Evolutionary conservation across 306 rosid species (phyloP), one percentile per base, ranked within the genome.

Genomic region (Cotoneaster glaucophyllus): DNA sequence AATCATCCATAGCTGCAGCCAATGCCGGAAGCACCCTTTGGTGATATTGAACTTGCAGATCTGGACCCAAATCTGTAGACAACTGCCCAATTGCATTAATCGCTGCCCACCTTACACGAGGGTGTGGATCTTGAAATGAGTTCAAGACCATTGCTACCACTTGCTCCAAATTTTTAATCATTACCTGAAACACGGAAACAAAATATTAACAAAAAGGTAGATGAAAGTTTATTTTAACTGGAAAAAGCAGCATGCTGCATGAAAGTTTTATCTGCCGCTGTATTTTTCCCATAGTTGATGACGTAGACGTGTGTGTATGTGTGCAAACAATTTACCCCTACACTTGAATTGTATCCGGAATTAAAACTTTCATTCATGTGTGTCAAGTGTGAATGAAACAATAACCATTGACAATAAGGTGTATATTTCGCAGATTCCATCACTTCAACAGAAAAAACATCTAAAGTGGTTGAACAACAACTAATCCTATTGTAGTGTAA

Each of bases 71-170:
- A 83, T 96, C 99, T 11, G 99, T 92, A 75, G 99, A 96, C 67
- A 96, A 76, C 74, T 96, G 99, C 69, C 99, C 99, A 28, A 92
- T 92, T 39, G 98, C 98, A 89, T 96, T 92, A 67, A 96, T 96
- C 32, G 99, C 99, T 18, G 99, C 97, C 99, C 99, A 96, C 81
- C 99, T 92, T 62, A 96, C 99, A 76, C 98, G 98, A 58, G 99
- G 97, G 41, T 96, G 97, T 69, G 94, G 98, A 79, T 96, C 97
- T 39, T 90, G 96, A 76, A 96, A 96, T 32, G 98, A 90, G 80
- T 82, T 96, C 85, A 96, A 80, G 34, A 96, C 96, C 99, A 96
- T 96, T 65, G 98, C 97, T 81, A 96, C 96, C 74, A 96, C 98
- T 83, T 90, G 99, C 79, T 96, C 99, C 90, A 96, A 85, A 74